A percentile compares a stretch with the other conserved stretches of the same genome.
phyloP scores from a whole-genome alignment of 2,329 filamentous ascomycete genomes.

The Aspergillus floridensis region DNA sequence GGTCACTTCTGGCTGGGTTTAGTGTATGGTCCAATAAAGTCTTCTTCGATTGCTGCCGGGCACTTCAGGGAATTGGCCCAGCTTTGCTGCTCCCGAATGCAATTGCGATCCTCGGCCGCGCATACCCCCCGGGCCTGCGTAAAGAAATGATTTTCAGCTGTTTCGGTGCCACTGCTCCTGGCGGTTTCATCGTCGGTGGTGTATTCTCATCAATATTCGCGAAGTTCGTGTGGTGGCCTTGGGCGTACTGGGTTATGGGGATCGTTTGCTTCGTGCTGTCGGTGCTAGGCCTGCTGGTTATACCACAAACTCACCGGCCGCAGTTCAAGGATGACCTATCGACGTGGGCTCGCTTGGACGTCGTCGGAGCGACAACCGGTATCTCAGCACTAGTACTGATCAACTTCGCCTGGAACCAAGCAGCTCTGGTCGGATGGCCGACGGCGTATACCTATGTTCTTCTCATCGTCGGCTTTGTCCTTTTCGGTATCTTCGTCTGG shows the following conservation, averaged over 20 bases:
- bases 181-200: constrained; percentile 44
- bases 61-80: constrained; percentile 57
- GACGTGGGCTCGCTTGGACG: constrained; percentile 34
- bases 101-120: constrained; percentile 59
- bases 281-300: constrained; percentile 35
- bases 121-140: constrained; percentile 55
- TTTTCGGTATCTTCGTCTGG: constrained; percentile 56
- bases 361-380: constrained; percentile 46
- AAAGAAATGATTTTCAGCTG: constrained; percentile 61
- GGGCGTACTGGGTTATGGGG: constrained; percentile 48
- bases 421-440: constrained; percentile 58
- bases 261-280: constrained; percentile 37
- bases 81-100: constrained; percentile 64
- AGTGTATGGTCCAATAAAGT: constrained; percentile 39
- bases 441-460: constrained; percentile 54
- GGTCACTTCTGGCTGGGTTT: constrained; percentile 39
- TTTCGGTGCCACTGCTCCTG: constrained; percentile 51
- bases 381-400: constrained; percentile 59
- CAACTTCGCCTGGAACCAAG: constrained; percentile 68
- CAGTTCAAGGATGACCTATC: constrained; percentile 13
- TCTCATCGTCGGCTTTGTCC: constrained; percentile 56
- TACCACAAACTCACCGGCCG: constrained; percentile 15
- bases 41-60: constrained; percentile 53
- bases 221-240: constrained; percentile 51
- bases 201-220: constrained; percentile 42